Base-by-base conservation (phyloP, 108 stramenopile species). In the Hondaea fermentalgiana region DNA sequence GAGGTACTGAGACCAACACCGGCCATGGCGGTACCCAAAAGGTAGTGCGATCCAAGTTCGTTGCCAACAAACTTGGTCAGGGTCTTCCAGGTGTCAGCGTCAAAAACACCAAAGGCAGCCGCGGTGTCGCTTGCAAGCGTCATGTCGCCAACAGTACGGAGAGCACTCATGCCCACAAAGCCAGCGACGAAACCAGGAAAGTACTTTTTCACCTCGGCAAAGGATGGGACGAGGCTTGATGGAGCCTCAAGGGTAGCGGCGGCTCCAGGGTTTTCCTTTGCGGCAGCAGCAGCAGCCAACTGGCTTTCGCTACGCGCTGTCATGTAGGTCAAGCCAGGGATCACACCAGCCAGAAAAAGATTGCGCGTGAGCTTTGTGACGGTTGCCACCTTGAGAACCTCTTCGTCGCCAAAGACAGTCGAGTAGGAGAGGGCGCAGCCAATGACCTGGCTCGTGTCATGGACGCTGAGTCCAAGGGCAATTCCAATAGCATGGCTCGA, bases 11-110 rank as follows among this genome's bases (percentile, higher is more conserved):
- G 87, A 21, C 94, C 94, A 14, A 94, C 94, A 3, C 92, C 94
- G 21, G 94, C 94, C 93, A 94, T 93, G 51, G 93, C 94, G 5
- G 94, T 93, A 28, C 93, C 94, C 29, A 94, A 88, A 28, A 92
- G 88, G 83, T 90, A 93, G 72, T 93, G 92, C 58, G 93, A 93
- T 12, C 76, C 76, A 25, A 91, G 57, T 43, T 92, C 92, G 90
- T 91, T 93, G 4, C 92, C 92, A 25, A 93, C 69, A 55, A 92
- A 92, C 72, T 92, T 83, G 51, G 76, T 83, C 19, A 83, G 45
- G 3, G 76, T 28, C 51, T 47, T 53, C 76, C 76, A 83, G 49
- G 49, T 53, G 51, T 53, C 51, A 6, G 49, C 76, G 23, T 58
- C 59, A 60, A 88, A 25, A 8, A 88, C 59, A 43, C 59, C 44